phyloP scores from a whole-genome alignment of 495 filamentous ascomycete genomes.

The Xylaria intraflava region DNA sequence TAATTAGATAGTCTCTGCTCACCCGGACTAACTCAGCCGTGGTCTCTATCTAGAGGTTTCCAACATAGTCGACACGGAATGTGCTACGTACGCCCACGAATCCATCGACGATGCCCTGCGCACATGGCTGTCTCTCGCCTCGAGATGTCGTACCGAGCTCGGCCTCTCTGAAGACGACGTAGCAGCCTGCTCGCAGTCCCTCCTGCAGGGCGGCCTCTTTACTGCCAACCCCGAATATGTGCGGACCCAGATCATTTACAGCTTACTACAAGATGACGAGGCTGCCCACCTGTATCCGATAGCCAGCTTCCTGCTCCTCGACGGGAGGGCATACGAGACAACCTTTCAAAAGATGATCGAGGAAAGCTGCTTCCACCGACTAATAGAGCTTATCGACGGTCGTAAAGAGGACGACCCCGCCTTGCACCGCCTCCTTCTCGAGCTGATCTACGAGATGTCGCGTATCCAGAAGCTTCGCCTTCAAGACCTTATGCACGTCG shows the following conservation, averaged over 20 bases:
- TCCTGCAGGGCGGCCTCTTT: constrained; percentile 73
- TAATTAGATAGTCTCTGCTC: neutral
- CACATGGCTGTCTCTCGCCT: constrained; percentile 71
- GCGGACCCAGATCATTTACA: constrained; percentile 86
- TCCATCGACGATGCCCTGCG: constrained; percentile 82
- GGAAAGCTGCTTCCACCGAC: constrained; percentile 73
- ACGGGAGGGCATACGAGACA: constrained; percentile 70
- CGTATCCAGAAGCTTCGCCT: constrained; percentile 74
- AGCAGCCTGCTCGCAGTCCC: constrained; percentile 72
- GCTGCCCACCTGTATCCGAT: constrained; percentile 70
- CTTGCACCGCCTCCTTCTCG: constrained; percentile 74
- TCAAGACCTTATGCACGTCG: constrained; percentile 72
- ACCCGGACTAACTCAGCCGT: constrained; percentile 12
- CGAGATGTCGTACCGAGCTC: constrained; percentile 74
- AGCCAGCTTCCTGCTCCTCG: constrained; percentile 80
- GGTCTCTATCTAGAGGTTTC: constrained; percentile 68
- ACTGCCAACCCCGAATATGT: constrained; percentile 72
- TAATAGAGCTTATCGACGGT: constrained; percentile 73
- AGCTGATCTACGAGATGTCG: constrained; percentile 95
- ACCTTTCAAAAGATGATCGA: constrained; percentile 82
- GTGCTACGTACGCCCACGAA: constrained; percentile 57
- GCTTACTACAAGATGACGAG: constrained; percentile 86
- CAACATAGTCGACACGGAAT: constrained; percentile 66
- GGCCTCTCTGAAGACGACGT: constrained; percentile 80
- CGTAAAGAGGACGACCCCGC: constrained; percentile 56